phyloP scores from a whole-genome alignment of 2,329 filamentous ascomycete genomes.

The Orbilia oligospora region DNA sequence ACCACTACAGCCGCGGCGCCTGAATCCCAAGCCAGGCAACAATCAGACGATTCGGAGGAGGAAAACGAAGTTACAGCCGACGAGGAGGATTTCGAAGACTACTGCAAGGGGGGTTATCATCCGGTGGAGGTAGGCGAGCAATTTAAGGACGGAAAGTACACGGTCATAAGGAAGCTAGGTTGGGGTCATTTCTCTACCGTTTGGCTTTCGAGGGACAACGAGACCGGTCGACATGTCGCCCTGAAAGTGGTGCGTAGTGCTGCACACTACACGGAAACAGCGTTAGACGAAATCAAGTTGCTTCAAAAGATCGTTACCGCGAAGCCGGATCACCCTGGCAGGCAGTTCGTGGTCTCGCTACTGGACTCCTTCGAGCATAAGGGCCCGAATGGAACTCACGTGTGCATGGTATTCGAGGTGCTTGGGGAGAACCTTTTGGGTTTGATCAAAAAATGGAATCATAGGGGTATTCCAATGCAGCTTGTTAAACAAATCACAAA shows the following conservation, averaged over 20 bases:
- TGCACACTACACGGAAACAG: slow-evolving; percentile 98
- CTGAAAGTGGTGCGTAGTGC: slow-evolving; percentile 98
- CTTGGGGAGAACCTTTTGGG: slow-evolving; percentile 90
- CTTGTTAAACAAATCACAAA: slow-evolving; percentile 99
- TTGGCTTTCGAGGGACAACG: slow-evolving; percentile 83
- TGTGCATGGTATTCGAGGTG: slow-evolving; percentile 99
- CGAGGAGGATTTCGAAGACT: slow-evolving; percentile 98
- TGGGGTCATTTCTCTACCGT: slow-evolving; percentile 69
- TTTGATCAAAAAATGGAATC: slow-evolving; percentile 81
- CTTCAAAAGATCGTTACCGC: slow-evolving; percentile 97
- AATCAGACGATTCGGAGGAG: slow-evolving; percentile 82
- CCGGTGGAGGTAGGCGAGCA: slow-evolving; percentile 94
- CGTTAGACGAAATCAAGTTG: slow-evolving; percentile 98
- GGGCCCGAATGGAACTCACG: slow-evolving; percentile 93
- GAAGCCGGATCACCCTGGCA: slow-evolving; percentile 92
- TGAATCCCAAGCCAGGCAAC: slow-evolving; percentile 75
- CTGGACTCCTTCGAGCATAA: slow-evolving; percentile 98
- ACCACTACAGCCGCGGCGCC: slow-evolving; percentile 67
- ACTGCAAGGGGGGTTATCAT: slow-evolving; percentile 99
- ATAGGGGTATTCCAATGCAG: slow-evolving; percentile 93
- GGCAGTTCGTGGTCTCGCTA: slow-evolving; percentile 90
- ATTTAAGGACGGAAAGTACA: slow-evolving; percentile 98
- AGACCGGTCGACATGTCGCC: slow-evolving; percentile 90
- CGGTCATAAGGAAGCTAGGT: slow-evolving; percentile 93
- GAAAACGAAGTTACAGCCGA: slow-evolving; percentile 92